Evolutionary conservation across 2,329 filamentous ascomycete genomes (phyloP).

Genomic region (Alternaria consortialis): DNA sequence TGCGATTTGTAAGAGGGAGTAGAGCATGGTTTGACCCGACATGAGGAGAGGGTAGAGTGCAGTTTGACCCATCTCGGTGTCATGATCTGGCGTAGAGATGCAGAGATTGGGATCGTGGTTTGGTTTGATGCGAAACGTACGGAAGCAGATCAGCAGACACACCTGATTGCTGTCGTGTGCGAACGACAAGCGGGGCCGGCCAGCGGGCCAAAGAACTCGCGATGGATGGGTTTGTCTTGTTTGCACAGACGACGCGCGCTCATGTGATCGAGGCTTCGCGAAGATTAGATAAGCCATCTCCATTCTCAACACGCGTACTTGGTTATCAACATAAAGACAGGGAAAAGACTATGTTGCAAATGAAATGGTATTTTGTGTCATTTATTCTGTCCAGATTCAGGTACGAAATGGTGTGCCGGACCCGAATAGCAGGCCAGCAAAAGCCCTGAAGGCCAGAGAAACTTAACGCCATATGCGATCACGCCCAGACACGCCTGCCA

Average conservation of each 20-base stretch:
- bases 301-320: background rate
- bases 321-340: background rate
- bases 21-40: conserved; percentile 22
- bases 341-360: background rate
- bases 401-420: background rate
- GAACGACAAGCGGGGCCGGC: conserved; percentile 30
- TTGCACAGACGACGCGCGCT: conserved; percentile 31
- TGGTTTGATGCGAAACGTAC: conserved; percentile 18
- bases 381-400: background rate
- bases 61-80: conserved; percentile 7
- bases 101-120: conserved; percentile 10
- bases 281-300: conserved; percentile 20
- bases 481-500: background rate
- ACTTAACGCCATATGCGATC: background rate
- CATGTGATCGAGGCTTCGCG: conserved; percentile 19
- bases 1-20: conserved; percentile 16
- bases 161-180: conserved; percentile 42
- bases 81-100: conserved; percentile 10
- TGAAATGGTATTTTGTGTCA: background rate
- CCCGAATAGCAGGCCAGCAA: background rate
- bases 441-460: background rate
- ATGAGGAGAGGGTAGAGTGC: conserved; percentile 2
- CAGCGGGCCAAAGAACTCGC: conserved; percentile 28
- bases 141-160: conserved; percentile 21
- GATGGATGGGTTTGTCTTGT: conserved; percentile 41